Conservation (phyloP, 2,329 filamentous ascomycete species). For the Macrophomina pseudophaseolina region DNA sequence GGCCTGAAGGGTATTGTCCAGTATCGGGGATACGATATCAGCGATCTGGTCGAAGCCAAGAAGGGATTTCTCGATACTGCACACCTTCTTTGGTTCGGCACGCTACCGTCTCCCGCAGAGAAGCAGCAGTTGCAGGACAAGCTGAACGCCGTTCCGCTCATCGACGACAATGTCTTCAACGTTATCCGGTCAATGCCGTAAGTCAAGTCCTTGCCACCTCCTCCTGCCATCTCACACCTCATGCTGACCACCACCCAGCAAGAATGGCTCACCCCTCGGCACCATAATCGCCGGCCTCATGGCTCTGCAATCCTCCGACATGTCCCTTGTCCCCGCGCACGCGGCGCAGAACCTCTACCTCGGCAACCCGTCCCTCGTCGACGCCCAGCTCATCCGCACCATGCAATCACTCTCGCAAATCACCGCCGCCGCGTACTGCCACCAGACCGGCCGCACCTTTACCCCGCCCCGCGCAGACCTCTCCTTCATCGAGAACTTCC, state of each 20-base stretch:
- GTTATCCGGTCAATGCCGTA: slow-evolving; percentile 51
- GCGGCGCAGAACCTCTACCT: slow-evolving; percentile 53
- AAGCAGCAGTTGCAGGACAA: slow-evolving; percentile 47
- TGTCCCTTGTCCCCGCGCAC: slow-evolving; percentile 18
- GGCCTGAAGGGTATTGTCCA: slow-evolving; percentile 58
- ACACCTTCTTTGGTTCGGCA: slow-evolving; percentile 59
- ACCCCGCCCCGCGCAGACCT: slow-evolving; percentile 51
- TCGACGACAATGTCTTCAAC: slow-evolving; percentile 28
- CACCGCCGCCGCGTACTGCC: slow-evolving; percentile 59
- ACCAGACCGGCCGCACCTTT: slow-evolving; percentile 59
- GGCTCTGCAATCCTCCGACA: slow-evolving; percentile 41
- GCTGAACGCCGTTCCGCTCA: slow-evolving; percentile 27
- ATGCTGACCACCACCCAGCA: neutral
- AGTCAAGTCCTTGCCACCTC: neutral
- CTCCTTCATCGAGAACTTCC: slow-evolving; percentile 59
- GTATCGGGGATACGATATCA: slow-evolving; percentile 59
- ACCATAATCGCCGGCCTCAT: slow-evolving; percentile 48
- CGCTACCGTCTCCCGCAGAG: slow-evolving; percentile 53
- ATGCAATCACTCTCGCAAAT: neutral
- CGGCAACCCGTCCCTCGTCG: slow-evolving; percentile 50
- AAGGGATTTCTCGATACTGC: slow-evolving; percentile 58
- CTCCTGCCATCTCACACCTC: neutral
- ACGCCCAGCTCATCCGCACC: slow-evolving; percentile 57
- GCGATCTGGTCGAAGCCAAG: slow-evolving; percentile 54
- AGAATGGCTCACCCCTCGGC: slow-evolving; percentile 45